These are phyloP conservation scores for Ceratocystis diversiconidia DNA, from an alignment of 2,329 filamentous ascomycete genomes.

Conservation along the genomic window DNA sequence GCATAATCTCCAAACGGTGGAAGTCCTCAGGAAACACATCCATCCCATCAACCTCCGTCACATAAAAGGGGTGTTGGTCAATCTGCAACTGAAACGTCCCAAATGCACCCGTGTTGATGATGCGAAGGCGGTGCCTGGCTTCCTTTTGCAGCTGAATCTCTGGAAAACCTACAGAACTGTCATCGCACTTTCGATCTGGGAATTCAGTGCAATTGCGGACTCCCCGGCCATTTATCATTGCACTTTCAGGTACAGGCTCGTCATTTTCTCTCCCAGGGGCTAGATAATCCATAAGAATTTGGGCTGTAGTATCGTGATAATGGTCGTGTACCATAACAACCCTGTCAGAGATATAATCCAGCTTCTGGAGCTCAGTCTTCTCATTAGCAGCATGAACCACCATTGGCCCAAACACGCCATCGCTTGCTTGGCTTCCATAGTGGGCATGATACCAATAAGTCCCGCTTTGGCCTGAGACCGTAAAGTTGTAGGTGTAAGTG, in stretches of 20 bases:
- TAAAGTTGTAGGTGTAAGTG: slow-evolving; percentile 54
- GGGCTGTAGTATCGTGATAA: slow-evolving; percentile 46
- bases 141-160: slow-evolving; percentile 36
- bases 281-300: slow-evolving; percentile 41
- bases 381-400: slow-evolving; percentile 44
- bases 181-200: slow-evolving; percentile 32
- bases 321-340: slow-evolving; percentile 58
- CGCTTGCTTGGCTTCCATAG: slow-evolving; percentile 47
- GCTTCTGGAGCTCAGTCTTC: slow-evolving; percentile 23
- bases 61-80: slow-evolving; percentile 48
- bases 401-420: slow-evolving; percentile 53
- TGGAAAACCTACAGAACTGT: slow-evolving; percentile 27
- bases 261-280: slow-evolving; percentile 39
- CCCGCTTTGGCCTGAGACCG: slow-evolving; percentile 37
- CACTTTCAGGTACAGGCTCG: slow-evolving; percentile 52
- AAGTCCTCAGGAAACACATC: slow-evolving; percentile 46
- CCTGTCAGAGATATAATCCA: slow-evolving; percentile 33
- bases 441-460: slow-evolving; percentile 53
- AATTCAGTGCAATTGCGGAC: slow-evolving; percentile 27
- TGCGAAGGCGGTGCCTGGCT: slow-evolving; percentile 48
- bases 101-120: slow-evolving; percentile 58
- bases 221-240: slow-evolving; percentile 45
- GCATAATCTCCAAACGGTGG: slow-evolving; percentile 49
- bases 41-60: slow-evolving; percentile 59
- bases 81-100: slow-evolving; percentile 58